These are phyloP conservation scores for Phaeolepiota aurea DNA, from an alignment of 768 basidiomycete species.

Conservation along the genomic window DNA sequence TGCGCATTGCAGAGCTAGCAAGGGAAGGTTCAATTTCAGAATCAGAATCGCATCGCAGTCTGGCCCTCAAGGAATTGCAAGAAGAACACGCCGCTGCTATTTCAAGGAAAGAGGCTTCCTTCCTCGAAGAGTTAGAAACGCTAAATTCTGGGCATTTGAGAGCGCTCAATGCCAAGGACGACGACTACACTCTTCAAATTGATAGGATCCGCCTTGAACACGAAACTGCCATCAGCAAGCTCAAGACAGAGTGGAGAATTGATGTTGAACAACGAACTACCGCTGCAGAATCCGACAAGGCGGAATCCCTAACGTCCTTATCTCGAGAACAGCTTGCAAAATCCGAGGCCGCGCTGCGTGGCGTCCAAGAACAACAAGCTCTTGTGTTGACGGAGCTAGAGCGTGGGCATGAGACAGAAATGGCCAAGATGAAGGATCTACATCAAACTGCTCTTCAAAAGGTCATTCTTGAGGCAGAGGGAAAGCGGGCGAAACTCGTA, in stretches of 20 bases:
- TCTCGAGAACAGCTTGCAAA: conserved; percentile 31
- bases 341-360: conserved; percentile 36
- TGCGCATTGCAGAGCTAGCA: conserved; percentile 69
- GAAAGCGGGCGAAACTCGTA: conserved; percentile 19
- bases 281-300: conserved; percentile 34
- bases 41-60: conserved; percentile 58
- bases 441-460: conserved; percentile 36
- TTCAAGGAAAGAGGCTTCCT: conserved; percentile 55
- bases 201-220: conserved; percentile 59
- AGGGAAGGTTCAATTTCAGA: conserved; percentile 68
- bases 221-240: conserved; percentile 37
- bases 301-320: conserved; percentile 21
- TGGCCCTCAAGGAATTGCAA: conserved; percentile 57
- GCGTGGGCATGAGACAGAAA: conserved; percentile 46
- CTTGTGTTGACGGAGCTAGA: conserved; percentile 45
- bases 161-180: conserved; percentile 44
- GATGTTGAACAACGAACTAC: conserved; percentile 42
- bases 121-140: conserved; percentile 56
- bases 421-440: conserved; percentile 35
- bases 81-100: conserved; percentile 66
- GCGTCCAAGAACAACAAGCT: conserved; percentile 49
- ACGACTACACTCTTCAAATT: conserved; percentile 50
- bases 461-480: conserved; percentile 15
- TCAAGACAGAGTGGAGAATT: conserved; percentile 44
- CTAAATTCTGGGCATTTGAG: conserved; percentile 58